Conservation (phyloP, 768 basidiomycete species). For the Boletellus sp. region DNA sequence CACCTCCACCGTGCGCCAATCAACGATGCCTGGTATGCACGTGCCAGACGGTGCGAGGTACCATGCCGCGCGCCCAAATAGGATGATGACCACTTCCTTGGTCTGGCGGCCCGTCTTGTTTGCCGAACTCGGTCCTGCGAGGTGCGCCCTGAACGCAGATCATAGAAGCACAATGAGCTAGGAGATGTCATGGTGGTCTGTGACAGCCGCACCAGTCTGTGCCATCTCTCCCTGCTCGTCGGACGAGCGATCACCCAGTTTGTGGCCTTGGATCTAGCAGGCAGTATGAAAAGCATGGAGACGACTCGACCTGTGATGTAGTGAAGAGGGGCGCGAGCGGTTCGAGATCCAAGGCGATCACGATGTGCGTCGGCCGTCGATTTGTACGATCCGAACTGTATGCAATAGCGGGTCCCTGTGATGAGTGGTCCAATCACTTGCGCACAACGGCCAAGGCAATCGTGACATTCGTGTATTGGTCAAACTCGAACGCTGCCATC, state of each 20-base stretch:
- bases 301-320: no score
- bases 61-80: conserved; percentile 88
- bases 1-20: conserved; percentile 82
- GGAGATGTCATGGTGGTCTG: conserved; percentile 77
- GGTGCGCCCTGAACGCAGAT: conserved; percentile 75
- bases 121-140: conserved; percentile 49
- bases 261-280: no score
- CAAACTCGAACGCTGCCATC: no score
- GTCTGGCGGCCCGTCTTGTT: conserved; percentile 81
- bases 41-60: conserved; percentile 77
- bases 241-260: conserved; percentile 78
- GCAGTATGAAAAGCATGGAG: no score
- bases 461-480: no score
- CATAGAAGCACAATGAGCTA: conserved; percentile 72
- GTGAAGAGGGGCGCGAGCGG: no score
- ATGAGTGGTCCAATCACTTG: no score
- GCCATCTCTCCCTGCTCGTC: conserved; percentile 88
- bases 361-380: no score
- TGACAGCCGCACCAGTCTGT: conserved; percentile 72
- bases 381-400: no score
- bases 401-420: no score
- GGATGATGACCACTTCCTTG: conserved; percentile 92
- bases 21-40: conserved; percentile 78
- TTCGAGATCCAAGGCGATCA: no score
- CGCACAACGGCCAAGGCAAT: no score